These are phyloP conservation scores for Pseudogymnoascus destructans DNA, from an alignment of 2,329 filamentous ascomycete species.

Conservation along the genomic window DNA sequence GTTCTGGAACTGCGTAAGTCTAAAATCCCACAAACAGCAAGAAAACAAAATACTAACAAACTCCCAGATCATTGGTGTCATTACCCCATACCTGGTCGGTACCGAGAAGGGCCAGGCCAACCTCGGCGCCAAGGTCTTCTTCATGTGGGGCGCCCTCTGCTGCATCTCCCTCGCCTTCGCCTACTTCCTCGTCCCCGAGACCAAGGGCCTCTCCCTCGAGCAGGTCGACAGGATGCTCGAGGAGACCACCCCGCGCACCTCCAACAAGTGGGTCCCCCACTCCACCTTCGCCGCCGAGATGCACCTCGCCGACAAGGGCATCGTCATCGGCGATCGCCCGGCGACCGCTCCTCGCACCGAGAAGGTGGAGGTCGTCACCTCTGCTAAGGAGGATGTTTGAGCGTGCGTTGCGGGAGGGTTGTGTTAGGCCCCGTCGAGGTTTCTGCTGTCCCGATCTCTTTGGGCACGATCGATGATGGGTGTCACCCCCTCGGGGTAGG, in stretches of 20 bases:
- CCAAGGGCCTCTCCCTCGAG: conserved; percentile 59
- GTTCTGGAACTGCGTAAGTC: conserved; percentile 59
- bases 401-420: neutral
- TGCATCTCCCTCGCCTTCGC: conserved; percentile 40
- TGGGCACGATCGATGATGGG: neutral
- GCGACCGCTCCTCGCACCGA: conserved; percentile 29
- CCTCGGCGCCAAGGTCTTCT: conserved; percentile 56
- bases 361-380: conserved; percentile 29
- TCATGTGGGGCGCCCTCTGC: conserved; percentile 50
- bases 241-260: conserved; percentile 31
- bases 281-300: conserved; percentile 22
- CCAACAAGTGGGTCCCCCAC: conserved; percentile 20
- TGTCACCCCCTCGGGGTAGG: neutral
- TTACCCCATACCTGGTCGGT: conserved; percentile 55
- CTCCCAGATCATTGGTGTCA: conserved; percentile 54
- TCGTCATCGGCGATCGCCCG: neutral
- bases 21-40: neutral
- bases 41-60: conserved; percentile 11
- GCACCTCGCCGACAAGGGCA: conserved; percentile 11
- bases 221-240: conserved; percentile 54
- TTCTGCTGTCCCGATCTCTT: neutral
- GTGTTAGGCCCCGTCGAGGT: neutral
- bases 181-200: conserved; percentile 52
- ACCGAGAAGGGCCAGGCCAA: conserved; percentile 47
- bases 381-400: neutral